These are phyloP conservation scores for Plasmodium falciparum DNA, from an alignment of 169 alveolate genomes.

Conservation along the genomic window DNA sequence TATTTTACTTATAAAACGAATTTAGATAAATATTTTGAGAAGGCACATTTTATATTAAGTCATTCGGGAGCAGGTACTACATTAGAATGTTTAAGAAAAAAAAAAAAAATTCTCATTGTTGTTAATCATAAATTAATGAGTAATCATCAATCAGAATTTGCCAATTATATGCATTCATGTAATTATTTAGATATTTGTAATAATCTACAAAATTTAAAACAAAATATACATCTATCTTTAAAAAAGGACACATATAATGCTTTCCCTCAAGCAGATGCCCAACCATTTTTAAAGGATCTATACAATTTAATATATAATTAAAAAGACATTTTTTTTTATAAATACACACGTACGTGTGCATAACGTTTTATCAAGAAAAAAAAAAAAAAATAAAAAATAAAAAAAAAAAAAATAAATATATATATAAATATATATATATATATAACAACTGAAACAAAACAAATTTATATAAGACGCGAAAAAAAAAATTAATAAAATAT, in stretches of 20 bases:
- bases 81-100: slow-evolving; percentile 84
- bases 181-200: slow-evolving; percentile 70
- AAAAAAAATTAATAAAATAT: too few relatives aligned
- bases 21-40: slow-evolving; percentile 75
- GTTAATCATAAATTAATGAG: slow-evolving; percentile 86
- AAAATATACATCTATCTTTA: slow-evolving; percentile 52
- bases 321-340: neutral
- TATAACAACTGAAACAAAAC: too few relatives aligned
- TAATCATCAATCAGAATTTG: slow-evolving; percentile 89
- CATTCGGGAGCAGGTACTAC: slow-evolving; percentile 92
- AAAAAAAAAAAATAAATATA: neutral
- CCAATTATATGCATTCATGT: slow-evolving; percentile 62
- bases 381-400: neutral
- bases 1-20: slow-evolving; percentile 77
- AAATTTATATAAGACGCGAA: too few relatives aligned
- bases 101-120: slow-evolving; percentile 87
- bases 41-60: slow-evolving; percentile 85
- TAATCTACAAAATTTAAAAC: slow-evolving; percentile 27
- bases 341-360: too few relatives aligned
- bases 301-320: slow-evolving; percentile 8
- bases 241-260: slow-evolving; percentile 32
- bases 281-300: slow-evolving; percentile 31
- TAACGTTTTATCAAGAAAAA: neutral
- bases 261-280: slow-evolving; percentile 49
- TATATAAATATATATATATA: too few relatives aligned